Evolutionary conservation across 106 monocot genomes (phyloP).

Genomic region (Dendrobium chrysotoxum): DNA sequence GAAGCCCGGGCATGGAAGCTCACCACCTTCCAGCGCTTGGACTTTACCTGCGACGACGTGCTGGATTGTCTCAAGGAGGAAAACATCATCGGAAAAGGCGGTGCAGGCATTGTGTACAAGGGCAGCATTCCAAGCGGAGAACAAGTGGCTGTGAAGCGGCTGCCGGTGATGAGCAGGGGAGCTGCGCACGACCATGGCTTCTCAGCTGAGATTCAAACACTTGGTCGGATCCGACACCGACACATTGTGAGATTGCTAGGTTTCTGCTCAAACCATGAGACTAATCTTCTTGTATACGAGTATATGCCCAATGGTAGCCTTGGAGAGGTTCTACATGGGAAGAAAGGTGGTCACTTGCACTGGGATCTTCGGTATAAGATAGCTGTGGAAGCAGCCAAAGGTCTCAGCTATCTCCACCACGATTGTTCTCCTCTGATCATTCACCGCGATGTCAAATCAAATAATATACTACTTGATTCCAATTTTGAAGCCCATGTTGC

Average conservation of each 20-base stretch:
- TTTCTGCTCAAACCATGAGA: constrained; percentile 60
- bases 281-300: constrained; percentile 59
- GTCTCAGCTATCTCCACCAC: constrained; percentile 63
- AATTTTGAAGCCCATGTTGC: constrained; percentile 68
- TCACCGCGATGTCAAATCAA: constrained; percentile 64
- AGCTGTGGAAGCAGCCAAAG: constrained; percentile 57
- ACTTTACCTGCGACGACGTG: constrained; percentile 60
- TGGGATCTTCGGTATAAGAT: constrained; percentile 64
- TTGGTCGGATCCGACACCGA: constrained; percentile 60
- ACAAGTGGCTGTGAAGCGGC: constrained; percentile 55
- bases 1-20: constrained; percentile 61
- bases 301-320: constrained; percentile 75
- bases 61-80: constrained; percentile 55
- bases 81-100: constrained; percentile 64
- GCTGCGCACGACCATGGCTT: constrained; percentile 61
- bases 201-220: constrained; percentile 55
- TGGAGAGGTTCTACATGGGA: constrained; percentile 60
- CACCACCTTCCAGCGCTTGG: constrained; percentile 58
- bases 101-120: constrained; percentile 64
- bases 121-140: constrained; percentile 58
- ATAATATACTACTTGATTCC: constrained; percentile 67
- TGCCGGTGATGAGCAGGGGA: constrained; percentile 49
- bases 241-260: constrained; percentile 61
- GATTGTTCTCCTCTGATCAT: constrained; percentile 62
- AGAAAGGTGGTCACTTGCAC: constrained; percentile 54